phyloP scores from a whole-genome alignment of 2,329 filamentous ascomycete genomes.

The Harringtonia lauricola region DNA sequence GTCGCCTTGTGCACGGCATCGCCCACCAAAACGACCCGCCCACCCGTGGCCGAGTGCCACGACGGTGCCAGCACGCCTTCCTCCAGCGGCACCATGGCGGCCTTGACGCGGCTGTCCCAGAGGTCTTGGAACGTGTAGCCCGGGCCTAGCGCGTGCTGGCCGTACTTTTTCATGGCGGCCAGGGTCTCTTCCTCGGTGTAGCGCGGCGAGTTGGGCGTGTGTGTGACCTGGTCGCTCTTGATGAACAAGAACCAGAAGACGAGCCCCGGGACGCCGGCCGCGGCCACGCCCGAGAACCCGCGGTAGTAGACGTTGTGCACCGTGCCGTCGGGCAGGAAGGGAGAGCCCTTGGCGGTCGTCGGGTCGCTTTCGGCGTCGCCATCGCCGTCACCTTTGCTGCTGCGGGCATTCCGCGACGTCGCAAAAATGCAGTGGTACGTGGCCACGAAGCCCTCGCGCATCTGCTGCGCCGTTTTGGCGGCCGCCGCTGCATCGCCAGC shows the following conservation, averaged over 20 bases:
- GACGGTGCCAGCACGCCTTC: background rate
- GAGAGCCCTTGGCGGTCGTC: background rate
- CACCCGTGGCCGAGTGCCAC: background rate
- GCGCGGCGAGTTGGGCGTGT: background rate
- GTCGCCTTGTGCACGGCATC: background rate
- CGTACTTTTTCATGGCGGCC: background rate
- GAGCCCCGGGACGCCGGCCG: background rate
- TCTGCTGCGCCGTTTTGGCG: background rate
- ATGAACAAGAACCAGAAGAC: background rate
- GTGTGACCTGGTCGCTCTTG: background rate
- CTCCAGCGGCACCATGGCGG: background rate
- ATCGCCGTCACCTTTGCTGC: too few species aligned
- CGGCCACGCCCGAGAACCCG: background rate
- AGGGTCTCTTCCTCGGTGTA: background rate
- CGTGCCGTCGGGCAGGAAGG: background rate
- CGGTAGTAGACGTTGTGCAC: background rate
- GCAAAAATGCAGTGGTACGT: background rate
- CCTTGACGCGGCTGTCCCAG: slow-evolving; percentile 6
- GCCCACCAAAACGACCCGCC: background rate
- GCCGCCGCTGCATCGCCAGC: background rate
- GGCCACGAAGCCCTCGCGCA: background rate
- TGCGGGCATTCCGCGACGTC: background rate
- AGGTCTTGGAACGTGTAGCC: slow-evolving; percentile 12
- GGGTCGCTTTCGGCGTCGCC: too few species aligned
- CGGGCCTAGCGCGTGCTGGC: background rate